These are phyloP conservation scores for Melanogaster broomeanus DNA, from an alignment of 768 basidiomycete species.

Conservation along the genomic window DNA sequence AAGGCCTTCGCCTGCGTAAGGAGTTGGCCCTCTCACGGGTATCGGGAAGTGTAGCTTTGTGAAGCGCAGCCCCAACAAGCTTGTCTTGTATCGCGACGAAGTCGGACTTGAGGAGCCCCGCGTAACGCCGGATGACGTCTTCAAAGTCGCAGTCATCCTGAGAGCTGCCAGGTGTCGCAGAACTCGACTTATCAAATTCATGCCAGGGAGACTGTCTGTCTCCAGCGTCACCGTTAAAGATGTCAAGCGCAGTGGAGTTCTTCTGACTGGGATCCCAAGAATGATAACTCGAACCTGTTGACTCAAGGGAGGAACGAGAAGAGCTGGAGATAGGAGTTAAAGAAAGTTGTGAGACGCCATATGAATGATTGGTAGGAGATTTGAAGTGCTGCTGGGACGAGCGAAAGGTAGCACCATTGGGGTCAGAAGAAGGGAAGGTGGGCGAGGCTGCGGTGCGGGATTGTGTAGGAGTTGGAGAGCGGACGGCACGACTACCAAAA, in stretches of 20 bases:
- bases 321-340: constrained; percentile 73
- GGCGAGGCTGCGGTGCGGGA: constrained; percentile 55
- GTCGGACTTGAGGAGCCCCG: constrained; percentile 71
- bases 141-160: constrained; percentile 62
- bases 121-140: constrained; percentile 62
- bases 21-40: constrained; percentile 65
- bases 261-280: constrained; percentile 67
- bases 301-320: constrained; percentile 78
- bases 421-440: constrained; percentile 35
- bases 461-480: constrained; percentile 74
- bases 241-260: constrained; percentile 51
- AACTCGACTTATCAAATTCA: constrained; percentile 56
- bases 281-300: constrained; percentile 84
- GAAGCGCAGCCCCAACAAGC: constrained; percentile 61
- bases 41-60: constrained; percentile 59
- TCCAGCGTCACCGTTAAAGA: constrained; percentile 54
- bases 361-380: constrained; percentile 52
- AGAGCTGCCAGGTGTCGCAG: constrained; percentile 50
- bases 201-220: constrained; percentile 61
- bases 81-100: constrained; percentile 75
- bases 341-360: constrained; percentile 57
- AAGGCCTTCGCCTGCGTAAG: constrained; percentile 73
- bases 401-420: constrained; percentile 44
- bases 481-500: constrained; percentile 40
- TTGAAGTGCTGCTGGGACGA: constrained; percentile 54